phyloP scores from a whole-genome alignment of 179 eudicot genomes.

The Heliamphora pulchella region DNA sequence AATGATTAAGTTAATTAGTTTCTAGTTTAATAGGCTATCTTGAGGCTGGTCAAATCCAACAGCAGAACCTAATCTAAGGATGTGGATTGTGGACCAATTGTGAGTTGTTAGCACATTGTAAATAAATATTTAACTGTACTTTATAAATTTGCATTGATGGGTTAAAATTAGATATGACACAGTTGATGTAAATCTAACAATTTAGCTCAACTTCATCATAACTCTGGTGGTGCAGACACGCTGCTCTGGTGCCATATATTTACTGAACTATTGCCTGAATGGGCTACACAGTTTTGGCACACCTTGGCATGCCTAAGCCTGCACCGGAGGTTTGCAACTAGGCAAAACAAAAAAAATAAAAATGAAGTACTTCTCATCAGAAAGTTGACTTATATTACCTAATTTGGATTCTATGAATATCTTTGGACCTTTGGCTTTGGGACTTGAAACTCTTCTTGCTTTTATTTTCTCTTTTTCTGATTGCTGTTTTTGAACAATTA shows the following conservation, averaged over 20 bases:
- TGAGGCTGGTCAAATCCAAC: neutral
- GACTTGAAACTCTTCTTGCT: neutral
- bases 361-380: neutral
- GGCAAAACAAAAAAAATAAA: neutral
- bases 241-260: neutral
- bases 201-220: neutral
- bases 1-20: neutral
- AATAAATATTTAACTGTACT: neutral
- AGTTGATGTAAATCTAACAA: neutral
- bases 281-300: neutral
- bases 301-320: conserved; percentile 1
- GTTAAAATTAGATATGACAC: neutral
- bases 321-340: neutral
- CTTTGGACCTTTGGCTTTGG: neutral
- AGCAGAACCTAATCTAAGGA: neutral
- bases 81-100: neutral
- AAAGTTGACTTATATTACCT: neutral
- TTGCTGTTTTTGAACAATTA: neutral
- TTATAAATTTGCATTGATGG: neutral
- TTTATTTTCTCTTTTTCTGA: neutral
- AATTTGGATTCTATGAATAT: neutral
- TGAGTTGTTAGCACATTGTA: neutral
- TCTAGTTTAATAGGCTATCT: neutral
- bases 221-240: neutral
- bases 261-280: neutral